A percentile compares a stretch with the other conserved stretches of the same genome.
These are phyloP conservation scores for Camellia sinensis DNA, from an alignment of 148 eudicot species.

Conservation along the genomic window DNA sequence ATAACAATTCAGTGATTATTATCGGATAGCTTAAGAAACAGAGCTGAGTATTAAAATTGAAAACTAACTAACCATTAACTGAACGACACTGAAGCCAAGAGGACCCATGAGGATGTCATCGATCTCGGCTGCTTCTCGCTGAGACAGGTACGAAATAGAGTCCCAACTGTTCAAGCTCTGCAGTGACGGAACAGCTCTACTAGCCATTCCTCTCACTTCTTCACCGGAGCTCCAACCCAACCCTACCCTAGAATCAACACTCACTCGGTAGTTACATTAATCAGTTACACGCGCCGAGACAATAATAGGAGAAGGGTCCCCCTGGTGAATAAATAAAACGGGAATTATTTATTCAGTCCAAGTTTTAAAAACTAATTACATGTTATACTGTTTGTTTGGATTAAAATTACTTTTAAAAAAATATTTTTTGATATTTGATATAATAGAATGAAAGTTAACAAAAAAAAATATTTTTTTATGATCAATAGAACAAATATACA, in stretches of 20 bases:
- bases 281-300: not conserved
- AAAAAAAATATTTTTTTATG: too few relatives aligned
- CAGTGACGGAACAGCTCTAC: slow-evolving; percentile 16
- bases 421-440: too few relatives aligned
- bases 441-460: too few relatives aligned
- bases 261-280: not conserved
- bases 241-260: slow-evolving; percentile 40
- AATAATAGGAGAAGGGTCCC: slow-evolving; percentile 5
- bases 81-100: slow-evolving; percentile 91
- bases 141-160: slow-evolving; percentile 59
- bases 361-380: too few relatives aligned
- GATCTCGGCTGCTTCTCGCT: slow-evolving; percentile 75
- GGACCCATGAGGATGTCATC: slow-evolving; percentile 91
- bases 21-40: too few relatives aligned
- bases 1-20: not conserved
- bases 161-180: slow-evolving; percentile 37
- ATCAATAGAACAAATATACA: too few relatives aligned
- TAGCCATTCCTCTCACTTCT: slow-evolving; percentile 31
- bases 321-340: too few relatives aligned
- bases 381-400: too few relatives aligned
- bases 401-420: too few relatives aligned
- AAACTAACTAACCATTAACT: slow-evolving; percentile 55
- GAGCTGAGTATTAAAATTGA: not conserved
- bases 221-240: slow-evolving; percentile 25
- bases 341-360: too few relatives aligned